Conservation (phyloP, 1,284 basidiomycete species). For the Trametes pubescens region DNA sequence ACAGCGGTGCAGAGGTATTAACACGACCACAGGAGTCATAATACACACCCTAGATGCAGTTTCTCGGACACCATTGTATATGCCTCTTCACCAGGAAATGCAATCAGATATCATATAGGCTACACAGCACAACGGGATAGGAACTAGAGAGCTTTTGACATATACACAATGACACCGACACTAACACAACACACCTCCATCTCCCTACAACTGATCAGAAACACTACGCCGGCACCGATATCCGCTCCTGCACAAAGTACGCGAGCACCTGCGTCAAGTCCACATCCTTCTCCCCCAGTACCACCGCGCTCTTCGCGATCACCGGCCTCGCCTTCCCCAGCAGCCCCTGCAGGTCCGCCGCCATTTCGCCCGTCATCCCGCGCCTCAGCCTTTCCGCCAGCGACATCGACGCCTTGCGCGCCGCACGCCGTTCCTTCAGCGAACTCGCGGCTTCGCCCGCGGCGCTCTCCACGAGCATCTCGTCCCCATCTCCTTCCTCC, state of each 20-base stretch:
- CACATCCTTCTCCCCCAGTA: slow-evolving; percentile 50
- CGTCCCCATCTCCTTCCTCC: slow-evolving; percentile 53
- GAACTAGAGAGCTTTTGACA: slow-evolving; percentile 5
- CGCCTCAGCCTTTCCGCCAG: slow-evolving; percentile 71
- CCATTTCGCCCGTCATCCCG: slow-evolving; percentile 82
- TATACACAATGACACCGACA: neutral
- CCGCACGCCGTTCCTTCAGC: slow-evolving; percentile 52
- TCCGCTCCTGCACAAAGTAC: slow-evolving; percentile 70
- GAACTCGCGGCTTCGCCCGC: slow-evolving; percentile 18
- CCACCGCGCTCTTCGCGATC: slow-evolving; percentile 60
- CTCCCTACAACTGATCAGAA: too few species aligned
- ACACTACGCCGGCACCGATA: slow-evolving; percentile 41
- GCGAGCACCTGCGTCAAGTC: slow-evolving; percentile 67
- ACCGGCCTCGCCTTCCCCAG: slow-evolving; percentile 70
- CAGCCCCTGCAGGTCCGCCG: slow-evolving; percentile 72
- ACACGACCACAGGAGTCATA: slow-evolving; percentile 46
- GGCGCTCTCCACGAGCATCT: slow-evolving; percentile 40
- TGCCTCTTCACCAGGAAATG: neutral
- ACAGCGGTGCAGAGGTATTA: slow-evolving; percentile 71
- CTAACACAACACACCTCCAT: neutral
- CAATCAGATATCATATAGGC: slow-evolving; percentile 8
- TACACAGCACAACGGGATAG: slow-evolving; percentile 14
- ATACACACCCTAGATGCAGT: neutral
- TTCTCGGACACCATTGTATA: too few species aligned
- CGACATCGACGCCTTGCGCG: slow-evolving; percentile 56